Conservation (phyloP, 2,329 filamentous ascomycete genomes). For the Aurifilum marmelostoma region DNA sequence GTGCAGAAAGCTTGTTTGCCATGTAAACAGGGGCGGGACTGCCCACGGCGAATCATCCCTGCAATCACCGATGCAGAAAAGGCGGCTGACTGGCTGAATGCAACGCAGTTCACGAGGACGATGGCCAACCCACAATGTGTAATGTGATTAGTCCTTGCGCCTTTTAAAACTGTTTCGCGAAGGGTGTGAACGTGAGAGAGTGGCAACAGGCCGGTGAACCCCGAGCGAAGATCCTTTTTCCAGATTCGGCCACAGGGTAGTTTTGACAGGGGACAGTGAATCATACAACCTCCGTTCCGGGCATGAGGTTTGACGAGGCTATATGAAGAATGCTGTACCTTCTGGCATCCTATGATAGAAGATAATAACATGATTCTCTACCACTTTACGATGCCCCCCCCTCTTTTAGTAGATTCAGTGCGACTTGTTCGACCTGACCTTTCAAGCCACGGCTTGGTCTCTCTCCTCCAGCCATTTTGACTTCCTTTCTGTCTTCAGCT, state of each 20-base stretch:
- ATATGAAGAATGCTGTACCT: neutral
- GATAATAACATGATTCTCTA: neutral
- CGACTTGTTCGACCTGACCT: neutral
- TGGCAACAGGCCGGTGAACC: neutral
- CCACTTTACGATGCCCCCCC: neutral
- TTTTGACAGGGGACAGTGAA: neutral
- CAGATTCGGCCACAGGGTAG: neutral
- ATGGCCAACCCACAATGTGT: neutral
- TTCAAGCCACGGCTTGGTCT: neutral
- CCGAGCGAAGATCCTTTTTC: neutral
- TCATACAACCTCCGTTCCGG: neutral
- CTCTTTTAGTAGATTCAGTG: neutral
- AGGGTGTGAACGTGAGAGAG: neutral
- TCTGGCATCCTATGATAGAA: neutral
- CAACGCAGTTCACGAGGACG: neutral
- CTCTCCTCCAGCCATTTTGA: neutral
- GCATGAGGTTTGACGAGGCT: neutral
- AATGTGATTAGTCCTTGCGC: neutral
- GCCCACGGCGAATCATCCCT: neutral
- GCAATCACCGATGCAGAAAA: slow-evolving; percentile 1
- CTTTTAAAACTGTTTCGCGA: neutral
- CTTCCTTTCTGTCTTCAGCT: no score
- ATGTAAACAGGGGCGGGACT: neutral
- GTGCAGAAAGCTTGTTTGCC: slow-evolving; percentile 2
- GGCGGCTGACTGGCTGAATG: neutral